Evolutionary conservation across 805 yeast genomes (phyloP), one percentile per base, ranked within the genome.

Genomic region (Saccharomycopsis babjevae): DNA sequence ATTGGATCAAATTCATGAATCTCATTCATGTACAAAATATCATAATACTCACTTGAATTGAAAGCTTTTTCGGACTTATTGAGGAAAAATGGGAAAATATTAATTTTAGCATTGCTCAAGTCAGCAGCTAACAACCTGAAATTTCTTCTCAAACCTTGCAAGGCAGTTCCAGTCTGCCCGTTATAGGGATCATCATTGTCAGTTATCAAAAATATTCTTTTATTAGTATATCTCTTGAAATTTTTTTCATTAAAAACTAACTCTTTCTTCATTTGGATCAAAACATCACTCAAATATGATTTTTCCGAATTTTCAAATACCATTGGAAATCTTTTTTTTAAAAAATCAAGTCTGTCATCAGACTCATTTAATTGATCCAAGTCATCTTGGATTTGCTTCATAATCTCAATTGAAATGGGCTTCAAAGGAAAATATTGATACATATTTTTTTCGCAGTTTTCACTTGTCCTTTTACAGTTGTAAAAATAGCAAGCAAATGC

Each of bases 401-500:
- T 83, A 67, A 79, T 80, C 50, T 74, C 72, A 30, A 79, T 77
- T 69, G 82, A 84, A 42, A 88, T 71, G 65, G 81, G 85, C 58
- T 75, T 74, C 42, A 88, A 71, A 1, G 79, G 74, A 64, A 87
- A 77, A 15, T 87, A 67, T 60, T 76, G 76, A 61, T 74, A 71
- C 3, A 87, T 73, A 0, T 86, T 83, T 15, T 68, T 64, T n/a
- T 73, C 70, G 57, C 71, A 66, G 34, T 71, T 72, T 32, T 68
- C 64, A 15, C 74, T 64, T 0, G 77, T 72, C 59, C 59, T 74
- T 58, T 64, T 67, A 70, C 81, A 80, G 68, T 80, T 83, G 72
- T 81, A 83, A 16, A 87, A 68, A 67, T 84, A 81, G 56, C 91
- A 80, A 0, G 97, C 97, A 30, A 89, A 74, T 0, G 89, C 92